Conservation (phyloP, 2,329 filamentous ascomycete species). For the Fulvia fulva region DNA sequence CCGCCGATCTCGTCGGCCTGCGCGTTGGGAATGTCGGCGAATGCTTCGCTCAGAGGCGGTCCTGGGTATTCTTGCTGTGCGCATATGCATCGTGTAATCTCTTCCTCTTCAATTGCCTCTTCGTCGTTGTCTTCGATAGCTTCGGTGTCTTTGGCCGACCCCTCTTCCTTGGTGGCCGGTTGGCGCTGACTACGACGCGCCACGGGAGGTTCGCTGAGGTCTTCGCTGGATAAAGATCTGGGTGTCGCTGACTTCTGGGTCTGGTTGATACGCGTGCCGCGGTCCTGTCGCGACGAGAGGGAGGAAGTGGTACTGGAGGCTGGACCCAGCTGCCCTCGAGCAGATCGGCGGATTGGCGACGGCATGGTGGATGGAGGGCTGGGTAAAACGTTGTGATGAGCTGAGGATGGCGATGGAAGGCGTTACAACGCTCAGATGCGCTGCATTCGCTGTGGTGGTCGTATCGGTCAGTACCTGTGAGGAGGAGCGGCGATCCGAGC, state of each 20-base stretch:
- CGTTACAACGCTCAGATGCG: neutral
- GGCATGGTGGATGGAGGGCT: conserved; percentile 20
- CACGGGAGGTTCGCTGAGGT: conserved; percentile 60
- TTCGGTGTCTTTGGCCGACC: conserved; percentile 36
- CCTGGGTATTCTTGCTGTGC: conserved; percentile 93
- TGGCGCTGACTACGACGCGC: conserved; percentile 71
- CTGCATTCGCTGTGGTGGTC: neutral
- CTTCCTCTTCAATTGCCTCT: conserved; percentile 68
- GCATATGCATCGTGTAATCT: conserved; percentile 93
- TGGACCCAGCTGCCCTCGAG: conserved; percentile 66
- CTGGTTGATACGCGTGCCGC: conserved; percentile 67
- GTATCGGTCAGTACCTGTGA: neutral
- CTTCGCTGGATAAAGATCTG: conserved; percentile 67
- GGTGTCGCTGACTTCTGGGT: conserved; percentile 71
- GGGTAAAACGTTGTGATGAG: neutral
- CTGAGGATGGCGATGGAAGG: conserved; percentile 2
- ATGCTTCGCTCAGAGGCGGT: conserved; percentile 56
- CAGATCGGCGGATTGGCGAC: conserved; percentile 62
- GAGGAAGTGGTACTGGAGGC: conserved; percentile 73
- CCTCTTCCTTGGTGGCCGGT: conserved; percentile 57
- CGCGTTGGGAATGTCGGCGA: conserved; percentile 44
- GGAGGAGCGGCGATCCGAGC: neutral
- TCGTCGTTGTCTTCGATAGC: conserved; percentile 54
- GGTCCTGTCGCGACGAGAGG: conserved; percentile 69
- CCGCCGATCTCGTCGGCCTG: conserved; percentile 83